Evolutionary conservation across 805 yeast genomes (phyloP).

Genomic region (Spathaspora boniae): DNA sequence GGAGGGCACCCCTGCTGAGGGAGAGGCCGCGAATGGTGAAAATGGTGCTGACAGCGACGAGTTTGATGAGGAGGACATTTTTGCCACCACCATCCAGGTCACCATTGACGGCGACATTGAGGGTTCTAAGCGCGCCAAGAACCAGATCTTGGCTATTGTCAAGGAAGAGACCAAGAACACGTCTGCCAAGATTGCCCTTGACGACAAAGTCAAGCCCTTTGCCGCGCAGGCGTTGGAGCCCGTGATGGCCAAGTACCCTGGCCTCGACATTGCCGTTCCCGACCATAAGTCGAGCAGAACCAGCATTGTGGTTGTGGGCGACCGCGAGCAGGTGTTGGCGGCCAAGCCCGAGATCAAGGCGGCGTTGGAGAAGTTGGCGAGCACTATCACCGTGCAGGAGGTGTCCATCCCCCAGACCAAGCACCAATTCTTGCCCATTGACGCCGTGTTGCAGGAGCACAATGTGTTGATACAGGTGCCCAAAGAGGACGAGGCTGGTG

Average conservation of each 20-base stretch:
- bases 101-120: conserved; percentile 80
- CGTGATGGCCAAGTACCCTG: conserved; percentile 19
- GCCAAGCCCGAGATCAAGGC: conserved; percentile 52
- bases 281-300: conserved; percentile 32
- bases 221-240: conserved; percentile 29
- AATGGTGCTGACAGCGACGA: conserved; percentile 26
- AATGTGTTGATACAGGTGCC: conserved; percentile 61
- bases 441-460: conserved; percentile 48
- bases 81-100: conserved; percentile 58
- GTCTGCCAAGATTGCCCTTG: conserved; percentile 47
- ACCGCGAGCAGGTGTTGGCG: conserved; percentile 58
- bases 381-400: conserved; percentile 48
- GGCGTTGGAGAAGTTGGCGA: conserved; percentile 41
- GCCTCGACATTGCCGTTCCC: conserved; percentile 34
- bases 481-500: conserved; percentile 37
- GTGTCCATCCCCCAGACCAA: conserved; percentile 63
- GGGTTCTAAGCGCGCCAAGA: conserved; percentile 73
- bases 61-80: conserved; percentile 53
- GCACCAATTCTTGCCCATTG: conserved; percentile 65
- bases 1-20: conserved; percentile 29
- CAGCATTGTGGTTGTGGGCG: conserved; percentile 59
- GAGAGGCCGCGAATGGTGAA: conserved; percentile 27
- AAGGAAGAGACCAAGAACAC: conserved; percentile 66
- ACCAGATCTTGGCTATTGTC: conserved; percentile 67
- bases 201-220: conserved; percentile 43